phyloP scores from a whole-genome alignment of 495 filamentous ascomycete species.

The Penicillium mononematosum region DNA sequence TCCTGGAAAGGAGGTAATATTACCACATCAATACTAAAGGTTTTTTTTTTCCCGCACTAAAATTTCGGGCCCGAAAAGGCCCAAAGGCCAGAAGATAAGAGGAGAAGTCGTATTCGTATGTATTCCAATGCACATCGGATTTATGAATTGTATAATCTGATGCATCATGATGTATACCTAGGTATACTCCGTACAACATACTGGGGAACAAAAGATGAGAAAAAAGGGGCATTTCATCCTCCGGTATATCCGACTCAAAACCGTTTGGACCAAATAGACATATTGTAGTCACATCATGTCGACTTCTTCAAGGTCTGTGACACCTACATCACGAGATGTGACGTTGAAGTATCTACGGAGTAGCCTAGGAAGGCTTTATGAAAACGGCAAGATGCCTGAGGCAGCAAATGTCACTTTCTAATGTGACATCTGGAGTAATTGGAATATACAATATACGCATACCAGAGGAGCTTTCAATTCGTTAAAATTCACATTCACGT shows the following conservation, averaged over 20 bases:
- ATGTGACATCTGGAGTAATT: background rate
- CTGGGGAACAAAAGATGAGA: background rate
- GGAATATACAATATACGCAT: background rate
- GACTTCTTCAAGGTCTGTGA: background rate
- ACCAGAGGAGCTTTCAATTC: background rate
- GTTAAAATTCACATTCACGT: background rate
- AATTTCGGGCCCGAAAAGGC: conserved; percentile 5
- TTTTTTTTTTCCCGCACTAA: conserved; percentile 13
- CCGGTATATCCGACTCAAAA: background rate
- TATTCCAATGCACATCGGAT: too few relatives aligned
- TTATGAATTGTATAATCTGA: too few relatives aligned
- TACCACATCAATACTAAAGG: conserved; percentile 1
- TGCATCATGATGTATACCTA: too few relatives aligned
- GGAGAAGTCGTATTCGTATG: too few relatives aligned
- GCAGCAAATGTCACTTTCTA: conserved; percentile 13
- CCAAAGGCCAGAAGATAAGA: too few relatives aligned
- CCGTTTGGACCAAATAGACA: background rate
- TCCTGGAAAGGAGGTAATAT: conserved; percentile 4
- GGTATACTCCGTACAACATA: too few relatives aligned
- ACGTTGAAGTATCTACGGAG: background rate
- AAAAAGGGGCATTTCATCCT: background rate
- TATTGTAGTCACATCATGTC: background rate
- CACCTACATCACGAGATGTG: background rate
- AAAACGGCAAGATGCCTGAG: conserved; percentile 25
- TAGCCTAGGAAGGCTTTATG: background rate